Conservation (phyloP, 805 yeast species). For the Candida wancherniae region DNA sequence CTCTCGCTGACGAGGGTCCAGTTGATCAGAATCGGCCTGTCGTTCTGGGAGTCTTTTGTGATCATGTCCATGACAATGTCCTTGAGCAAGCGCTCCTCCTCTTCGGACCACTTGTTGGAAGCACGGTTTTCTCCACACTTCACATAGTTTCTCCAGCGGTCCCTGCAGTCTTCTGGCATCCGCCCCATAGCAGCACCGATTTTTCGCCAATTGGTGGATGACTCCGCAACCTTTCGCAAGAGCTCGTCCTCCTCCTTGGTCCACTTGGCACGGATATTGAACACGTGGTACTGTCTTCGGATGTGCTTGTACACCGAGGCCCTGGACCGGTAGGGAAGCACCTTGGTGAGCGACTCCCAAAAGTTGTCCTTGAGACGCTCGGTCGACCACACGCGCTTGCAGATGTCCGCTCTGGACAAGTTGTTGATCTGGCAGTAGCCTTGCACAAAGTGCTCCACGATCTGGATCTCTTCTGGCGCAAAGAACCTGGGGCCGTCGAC, state of each 20-base stretch:
- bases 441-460: conserved; percentile 66
- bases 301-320: conserved; percentile 93
- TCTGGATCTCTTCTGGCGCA: conserved; percentile 59
- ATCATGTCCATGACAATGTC: conserved; percentile 50
- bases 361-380: conserved; percentile 82
- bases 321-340: conserved; percentile 78
- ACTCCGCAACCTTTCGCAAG: conserved; percentile 56
- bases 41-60: conserved; percentile 17
- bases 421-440: conserved; percentile 63
- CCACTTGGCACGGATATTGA: conserved; percentile 89
- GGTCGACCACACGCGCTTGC: conserved; percentile 83
- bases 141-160: conserved; percentile 92
- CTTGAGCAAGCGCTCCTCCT: conserved; percentile 63
- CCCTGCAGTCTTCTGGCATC: conserved; percentile 98
- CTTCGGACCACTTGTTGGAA: conserved; percentile 71
- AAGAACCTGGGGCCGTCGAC: conserved; percentile 42
- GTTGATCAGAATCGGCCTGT: conserved; percentile 49
- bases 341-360: conserved; percentile 79
- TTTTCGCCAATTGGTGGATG: conserved; percentile 80
- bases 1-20: conserved; percentile 90
- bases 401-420: conserved; percentile 61
- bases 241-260: conserved; percentile 71
- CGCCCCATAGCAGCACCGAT: conserved; percentile 78
- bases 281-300: conserved; percentile 81
- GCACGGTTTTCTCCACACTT: conserved; percentile 81